A percentile compares a stretch with the other conserved stretches of the same genome.
Conservation (phyloP, 768 basidiomycete species). For the Russula earlei region DNA sequence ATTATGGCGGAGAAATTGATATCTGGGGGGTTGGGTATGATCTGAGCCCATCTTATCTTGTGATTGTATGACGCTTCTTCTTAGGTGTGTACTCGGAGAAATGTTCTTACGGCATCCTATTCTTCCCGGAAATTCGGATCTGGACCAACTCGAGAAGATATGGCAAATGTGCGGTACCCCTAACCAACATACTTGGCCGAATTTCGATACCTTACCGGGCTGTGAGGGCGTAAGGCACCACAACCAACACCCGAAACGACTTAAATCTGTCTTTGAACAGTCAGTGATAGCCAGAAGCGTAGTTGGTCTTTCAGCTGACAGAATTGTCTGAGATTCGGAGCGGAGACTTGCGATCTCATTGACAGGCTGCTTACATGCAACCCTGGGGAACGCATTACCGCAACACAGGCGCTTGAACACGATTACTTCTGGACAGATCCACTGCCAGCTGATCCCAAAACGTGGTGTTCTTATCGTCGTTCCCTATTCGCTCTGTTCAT, state of each 20-base stretch:
- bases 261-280: slow-evolving; percentile 53
- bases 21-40: slow-evolving; percentile 95
- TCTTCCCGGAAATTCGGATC: slow-evolving; percentile 75
- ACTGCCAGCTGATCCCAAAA: slow-evolving; percentile 74
- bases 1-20: slow-evolving; percentile 94
- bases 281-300: slow-evolving; percentile 27
- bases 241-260: slow-evolving; percentile 39
- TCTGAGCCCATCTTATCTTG: neutral
- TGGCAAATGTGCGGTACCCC: slow-evolving; percentile 87
- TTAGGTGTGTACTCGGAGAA: slow-evolving; percentile 90
- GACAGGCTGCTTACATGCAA: slow-evolving; percentile 78
- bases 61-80: neutral
- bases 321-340: slow-evolving; percentile 16
- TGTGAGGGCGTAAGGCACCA: slow-evolving; percentile 73
- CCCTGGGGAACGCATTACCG: slow-evolving; percentile 76
- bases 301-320: slow-evolving; percentile 9
- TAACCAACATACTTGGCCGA: slow-evolving; percentile 72
- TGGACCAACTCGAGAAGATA: slow-evolving; percentile 89
- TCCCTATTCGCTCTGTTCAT: slow-evolving; percentile 1
- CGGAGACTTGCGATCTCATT: slow-evolving; percentile 71
- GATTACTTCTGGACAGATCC: slow-evolving; percentile 94
- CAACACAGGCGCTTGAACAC: slow-evolving; percentile 79
- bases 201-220: slow-evolving; percentile 63
- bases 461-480: slow-evolving; percentile 37
- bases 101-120: slow-evolving; percentile 89